Evolutionary conservation across 768 basidiomycete species (phyloP).

Genomic region (Paxillus rubicundulus): DNA sequence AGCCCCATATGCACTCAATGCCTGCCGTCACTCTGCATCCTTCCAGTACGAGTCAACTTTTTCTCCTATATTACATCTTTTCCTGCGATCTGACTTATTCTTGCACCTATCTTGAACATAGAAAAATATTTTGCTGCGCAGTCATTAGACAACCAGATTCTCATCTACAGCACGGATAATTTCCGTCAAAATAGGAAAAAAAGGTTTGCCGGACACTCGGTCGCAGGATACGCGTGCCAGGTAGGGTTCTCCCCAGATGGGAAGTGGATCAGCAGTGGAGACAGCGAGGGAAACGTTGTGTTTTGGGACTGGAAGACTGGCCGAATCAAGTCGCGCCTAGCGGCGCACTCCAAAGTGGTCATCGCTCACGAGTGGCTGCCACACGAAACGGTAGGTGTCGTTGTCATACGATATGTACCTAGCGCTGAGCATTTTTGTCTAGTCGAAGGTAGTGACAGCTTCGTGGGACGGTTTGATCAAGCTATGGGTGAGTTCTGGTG

Average conservation of each 20-base stretch:
- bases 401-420: background rate
- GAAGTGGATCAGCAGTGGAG: slow-evolving; percentile 96
- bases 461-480: slow-evolving; percentile 99
- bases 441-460: slow-evolving; percentile 97
- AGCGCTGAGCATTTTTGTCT: slow-evolving; percentile 16
- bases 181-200: slow-evolving; percentile 99
- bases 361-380: slow-evolving; percentile 98
- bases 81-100: slow-evolving; percentile 16
- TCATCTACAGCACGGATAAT: slow-evolving; percentile 96
- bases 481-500: slow-evolving; percentile 74
- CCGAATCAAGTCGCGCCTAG: slow-evolving; percentile 85
- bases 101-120: slow-evolving; percentile 23
- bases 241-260: slow-evolving; percentile 98
- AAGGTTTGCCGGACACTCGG: slow-evolving; percentile 94
- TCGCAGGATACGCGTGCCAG: slow-evolving; percentile 96
- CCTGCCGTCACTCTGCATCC: slow-evolving; percentile 96
- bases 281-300: slow-evolving; percentile 90
- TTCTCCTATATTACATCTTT: slow-evolving; percentile 7
- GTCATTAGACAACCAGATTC: slow-evolving; percentile 96
- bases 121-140: slow-evolving; percentile 98
- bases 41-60: slow-evolving; percentile 62
- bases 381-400: slow-evolving; percentile 82
- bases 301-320: slow-evolving; percentile 99
- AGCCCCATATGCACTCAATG: slow-evolving; percentile 99
- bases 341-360: slow-evolving; percentile 93